Percentiles rank a stretch among this genome's conserved stretches.
Conservation (phyloP, 805 yeast genomes). For the Barnettozyma pratensis region DNA sequence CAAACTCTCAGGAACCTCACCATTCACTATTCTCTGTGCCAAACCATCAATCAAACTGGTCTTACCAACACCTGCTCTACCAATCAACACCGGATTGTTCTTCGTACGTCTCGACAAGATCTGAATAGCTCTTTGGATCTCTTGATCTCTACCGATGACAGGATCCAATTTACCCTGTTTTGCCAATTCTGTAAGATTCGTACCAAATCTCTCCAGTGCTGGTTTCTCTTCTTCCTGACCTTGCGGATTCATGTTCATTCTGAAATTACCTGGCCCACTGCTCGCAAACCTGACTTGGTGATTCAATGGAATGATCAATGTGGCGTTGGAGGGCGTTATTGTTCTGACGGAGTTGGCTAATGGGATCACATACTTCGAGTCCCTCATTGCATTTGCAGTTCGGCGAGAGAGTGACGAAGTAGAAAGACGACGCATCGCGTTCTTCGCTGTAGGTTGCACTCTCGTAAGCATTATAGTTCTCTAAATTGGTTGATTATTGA, state of each 20-base stretch:
- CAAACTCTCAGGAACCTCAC: constrained; percentile 93
- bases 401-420: neutral
- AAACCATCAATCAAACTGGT: constrained; percentile 96
- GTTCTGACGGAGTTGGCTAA: neutral
- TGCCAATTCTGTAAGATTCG: constrained; percentile 83
- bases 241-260: constrained; percentile 37
- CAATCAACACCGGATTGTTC: constrained; percentile 92
- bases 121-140: constrained; percentile 88
- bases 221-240: constrained; percentile 51
- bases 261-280: constrained; percentile 17
- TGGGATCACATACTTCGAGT: neutral
- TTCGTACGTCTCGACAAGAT: constrained; percentile 89
- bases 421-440: neutral
- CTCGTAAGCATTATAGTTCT: neutral
- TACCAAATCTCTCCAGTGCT: constrained; percentile 80
- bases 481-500: too few species aligned
- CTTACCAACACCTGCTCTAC: constrained; percentile 97
- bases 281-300: constrained; percentile 12
- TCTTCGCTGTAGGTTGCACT: constrained; percentile 1
- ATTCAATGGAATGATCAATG: neutral
- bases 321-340: neutral
- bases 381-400: neutral
- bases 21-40: constrained; percentile 86
- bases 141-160: constrained; percentile 95
- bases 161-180: constrained; percentile 90